phyloP scores from a whole-genome alignment of 192 early-diverging fungal species.

The Rhizophlyctis rosea region DNA sequence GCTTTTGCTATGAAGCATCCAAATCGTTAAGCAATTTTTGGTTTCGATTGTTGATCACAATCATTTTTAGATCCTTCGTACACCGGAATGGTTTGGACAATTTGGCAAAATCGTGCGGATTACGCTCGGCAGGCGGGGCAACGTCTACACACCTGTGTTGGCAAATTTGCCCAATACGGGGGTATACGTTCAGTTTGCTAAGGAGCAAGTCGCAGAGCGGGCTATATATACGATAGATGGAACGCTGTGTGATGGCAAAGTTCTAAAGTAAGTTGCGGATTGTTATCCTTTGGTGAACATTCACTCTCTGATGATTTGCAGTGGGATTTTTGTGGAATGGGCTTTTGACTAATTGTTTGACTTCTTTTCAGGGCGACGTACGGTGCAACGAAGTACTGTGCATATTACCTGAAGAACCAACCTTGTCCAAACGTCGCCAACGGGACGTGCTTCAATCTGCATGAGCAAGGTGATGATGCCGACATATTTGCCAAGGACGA shows the following conservation, averaged over 20 bases:
- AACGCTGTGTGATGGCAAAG: slow-evolving; percentile 76
- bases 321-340: too few relatives aligned
- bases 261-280: slow-evolving; percentile 59
- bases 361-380: slow-evolving; percentile 71
- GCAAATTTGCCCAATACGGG: slow-evolving; percentile 52
- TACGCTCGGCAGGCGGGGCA: slow-evolving; percentile 79
- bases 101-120: slow-evolving; percentile 94
- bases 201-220: slow-evolving; percentile 87
- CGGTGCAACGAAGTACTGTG: slow-evolving; percentile 98
- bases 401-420: slow-evolving; percentile 88
- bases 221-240: slow-evolving; percentile 96
- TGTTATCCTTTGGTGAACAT: too few relatives aligned
- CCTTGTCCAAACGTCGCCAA: slow-evolving; percentile 83
- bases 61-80: slow-evolving; percentile 61
- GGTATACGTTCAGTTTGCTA: slow-evolving; percentile 89
- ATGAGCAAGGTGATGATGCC: slow-evolving; percentile 70
- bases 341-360: slow-evolving; percentile 1
- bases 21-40: neutral
- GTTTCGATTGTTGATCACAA: neutral
- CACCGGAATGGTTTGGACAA: slow-evolving; percentile 95
- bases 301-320: too few relatives aligned
- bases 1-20: too few relatives aligned
- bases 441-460: slow-evolving; percentile 94
- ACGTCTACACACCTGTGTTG: slow-evolving; percentile 51
- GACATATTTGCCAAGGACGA: slow-evolving; percentile 92